Evolutionary conservation across 768 basidiomycete genomes (phyloP), one percentile per base, ranked within the genome.

Genomic region (Termitomyces sp.): DNA sequence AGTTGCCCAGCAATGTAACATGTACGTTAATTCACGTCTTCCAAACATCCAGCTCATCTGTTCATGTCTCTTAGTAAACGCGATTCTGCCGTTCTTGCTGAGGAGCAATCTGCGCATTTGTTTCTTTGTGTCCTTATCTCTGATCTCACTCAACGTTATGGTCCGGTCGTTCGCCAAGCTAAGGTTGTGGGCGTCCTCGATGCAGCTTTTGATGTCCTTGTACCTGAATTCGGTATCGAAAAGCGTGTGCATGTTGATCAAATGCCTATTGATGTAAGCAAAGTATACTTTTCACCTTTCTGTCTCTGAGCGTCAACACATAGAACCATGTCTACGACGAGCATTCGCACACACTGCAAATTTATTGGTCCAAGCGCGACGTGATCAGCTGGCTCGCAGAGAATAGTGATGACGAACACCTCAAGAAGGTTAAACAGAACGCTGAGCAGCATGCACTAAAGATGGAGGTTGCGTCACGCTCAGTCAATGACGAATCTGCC

Each of bases 181-280:
- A 89, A 87, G 67, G 96, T 99, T 61, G 90, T 96, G 49, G 90
- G 91, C 61, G 96, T 99, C 37, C 83, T 98, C n/a, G 97, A 99
- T 70, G 91, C 94, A 56, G 97, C 97, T 1, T 98, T 98, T 68
- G 97, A 99, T 70, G 96, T 99, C 34, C 78, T 96, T 37, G 87
- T 98, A 12, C 91, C 94, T 46, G 97, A 98, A 73, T 98, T 98
- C 71, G 94, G 96, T 37, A 98, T 99, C 67, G 97, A 99, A 79
- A 99, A 99, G 80, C 86, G 97, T 42, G 96, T 98, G 3, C 97
- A 98, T 69, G 93, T 96, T 46, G 97, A 98, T 71, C 95, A 98
- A 76, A 97, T 99, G 93, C 96, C 97, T 31, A 93, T 97, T 61
- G 94, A 97, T 66, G 94, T 95, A 70, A 76, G 88, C 9, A 50